Base-by-base conservation (phyloP, 257 asterid genomes). In the Verbena officinalis region DNA sequence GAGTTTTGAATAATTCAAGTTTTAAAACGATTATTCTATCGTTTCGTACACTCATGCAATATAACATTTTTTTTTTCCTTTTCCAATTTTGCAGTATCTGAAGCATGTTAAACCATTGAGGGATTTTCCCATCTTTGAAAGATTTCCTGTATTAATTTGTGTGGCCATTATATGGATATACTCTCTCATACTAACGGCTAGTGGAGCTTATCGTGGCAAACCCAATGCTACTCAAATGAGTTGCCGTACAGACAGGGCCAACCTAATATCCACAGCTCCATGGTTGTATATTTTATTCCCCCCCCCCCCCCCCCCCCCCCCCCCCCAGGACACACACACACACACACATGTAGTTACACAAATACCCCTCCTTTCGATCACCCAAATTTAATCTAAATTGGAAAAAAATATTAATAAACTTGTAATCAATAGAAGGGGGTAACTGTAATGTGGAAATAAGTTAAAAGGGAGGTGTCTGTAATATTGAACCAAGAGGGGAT, bases 71-170 rank as follows among this genome's bases (percentile, higher is more conserved):
- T 5, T 5, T 27, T 27, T 27, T 27, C 5, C 33, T 50, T 55
- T 60, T 55, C 43, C 62, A 55, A 62, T 64, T 27, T 27, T 81
- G 86, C 95, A 94, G 99, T 94, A 94, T 78, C 78, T 94, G 80
- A 94, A 94, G 89, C 91, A 90, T 57, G 78, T 88, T 31, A 94
- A 83, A 65, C 96, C 91, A 16, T 62, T 88, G 65, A 80, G 96
- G 70, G 99, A 90, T 71, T 84, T 88, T 75, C 99, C 99, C 46
- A 79, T 94, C 60, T 94, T 94, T 38, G 99, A 94, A 74, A 75
- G 99, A 38, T 94, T 94, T 72, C 89, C 99, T 14, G 86, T 94
- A 31, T 59, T 94, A 73, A 86, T 90, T 44, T 87, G 87, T 17
- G 84, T 94, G 7, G 0, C 93, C 15, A 77, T 94, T 57, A 68